A percentile compares a stretch with the other conserved stretches of the same genome.
phyloP scores from a whole-genome alignment of 257 asterid genomes.

The Perilla frutescens region DNA sequence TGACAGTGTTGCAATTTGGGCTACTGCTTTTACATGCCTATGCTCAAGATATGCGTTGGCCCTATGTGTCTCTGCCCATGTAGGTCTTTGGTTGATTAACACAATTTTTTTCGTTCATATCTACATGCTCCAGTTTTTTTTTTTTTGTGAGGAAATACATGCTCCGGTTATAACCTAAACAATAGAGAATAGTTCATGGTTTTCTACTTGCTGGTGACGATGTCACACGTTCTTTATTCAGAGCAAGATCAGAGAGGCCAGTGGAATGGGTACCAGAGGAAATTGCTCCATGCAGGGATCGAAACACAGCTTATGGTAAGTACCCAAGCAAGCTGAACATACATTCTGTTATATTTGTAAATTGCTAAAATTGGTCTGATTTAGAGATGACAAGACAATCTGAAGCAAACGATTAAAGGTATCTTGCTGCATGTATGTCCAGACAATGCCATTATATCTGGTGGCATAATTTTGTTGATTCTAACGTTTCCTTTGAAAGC shows the following conservation, averaged over 20 bases:
- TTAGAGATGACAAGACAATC: no score
- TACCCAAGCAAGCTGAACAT: not conserved
- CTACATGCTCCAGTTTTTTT: not conserved
- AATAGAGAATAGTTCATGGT: conserved; percentile 13
- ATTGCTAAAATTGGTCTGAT: no score
- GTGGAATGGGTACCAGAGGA: conserved; percentile 95
- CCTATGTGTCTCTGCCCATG: conserved; percentile 90
- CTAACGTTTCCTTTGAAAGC: conserved; percentile 31
- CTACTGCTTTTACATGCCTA: conserved; percentile 84
- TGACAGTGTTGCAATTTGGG: conserved; percentile 91
- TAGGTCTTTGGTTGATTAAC: conserved; percentile 50
- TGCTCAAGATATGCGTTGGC: conserved; percentile 96
- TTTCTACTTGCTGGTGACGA: conserved; percentile 20
- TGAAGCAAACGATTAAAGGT: no score
- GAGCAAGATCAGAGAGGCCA: conserved; percentile 84
- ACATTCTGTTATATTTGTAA: no score
- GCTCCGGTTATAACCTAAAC: conserved; percentile 18
- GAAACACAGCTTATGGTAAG: conserved; percentile 36
- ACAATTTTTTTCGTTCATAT: not conserved
- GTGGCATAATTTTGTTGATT: not conserved
- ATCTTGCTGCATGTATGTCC: not conserved
- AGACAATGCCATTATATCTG: not conserved
- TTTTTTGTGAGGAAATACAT: not conserved
- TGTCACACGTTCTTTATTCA: conserved; percentile 35
- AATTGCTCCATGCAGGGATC: conserved; percentile 37